Conservation (phyloP, 2,329 filamentous ascomycete genomes). For the Colletotrichum navitas region DNA sequence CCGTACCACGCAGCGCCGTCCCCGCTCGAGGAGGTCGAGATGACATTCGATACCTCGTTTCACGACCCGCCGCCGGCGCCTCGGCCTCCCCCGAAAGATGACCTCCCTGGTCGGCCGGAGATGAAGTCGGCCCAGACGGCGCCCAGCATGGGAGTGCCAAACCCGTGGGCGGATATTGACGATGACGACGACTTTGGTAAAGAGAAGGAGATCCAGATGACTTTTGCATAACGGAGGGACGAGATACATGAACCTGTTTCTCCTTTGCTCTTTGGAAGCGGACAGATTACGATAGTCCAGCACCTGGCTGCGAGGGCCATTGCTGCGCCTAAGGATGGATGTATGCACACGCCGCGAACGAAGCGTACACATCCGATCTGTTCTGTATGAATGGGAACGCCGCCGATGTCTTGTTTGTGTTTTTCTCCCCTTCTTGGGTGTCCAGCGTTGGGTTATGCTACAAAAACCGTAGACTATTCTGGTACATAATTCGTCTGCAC, state of each 20-base stretch:
- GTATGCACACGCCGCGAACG: neutral
- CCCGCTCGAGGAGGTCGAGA: constrained; percentile 66
- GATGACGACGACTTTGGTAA: constrained; percentile 78
- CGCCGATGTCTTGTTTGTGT: neutral
- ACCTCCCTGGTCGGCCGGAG: constrained; percentile 54
- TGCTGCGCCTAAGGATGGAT: neutral
- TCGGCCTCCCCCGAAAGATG: constrained; percentile 49
- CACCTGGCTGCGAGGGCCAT: neutral
- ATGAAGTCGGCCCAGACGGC: constrained; percentile 61
- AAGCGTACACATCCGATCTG: neutral
- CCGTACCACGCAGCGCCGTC: constrained; percentile 49
- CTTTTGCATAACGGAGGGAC: constrained; percentile 72
- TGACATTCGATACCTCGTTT: constrained; percentile 79
- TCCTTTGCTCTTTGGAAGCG: neutral
- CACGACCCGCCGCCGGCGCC: constrained; percentile 53
- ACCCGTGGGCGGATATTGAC: constrained; percentile 79
- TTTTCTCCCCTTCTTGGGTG: neutral
- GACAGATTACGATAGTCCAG: neutral
- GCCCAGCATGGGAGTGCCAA: constrained; percentile 62
- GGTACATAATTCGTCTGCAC: constrained; percentile 27
- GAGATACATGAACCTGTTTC: neutral
- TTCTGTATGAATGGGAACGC: constrained; percentile 12
- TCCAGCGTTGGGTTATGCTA: constrained; percentile 20
- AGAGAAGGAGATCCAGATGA: constrained; percentile 84
- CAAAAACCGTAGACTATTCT: constrained; percentile 20